Evolutionary conservation across 257 asterid genomes (phyloP), one percentile per base, ranked within the genome.

Genomic region (Capsicum pubescens): DNA sequence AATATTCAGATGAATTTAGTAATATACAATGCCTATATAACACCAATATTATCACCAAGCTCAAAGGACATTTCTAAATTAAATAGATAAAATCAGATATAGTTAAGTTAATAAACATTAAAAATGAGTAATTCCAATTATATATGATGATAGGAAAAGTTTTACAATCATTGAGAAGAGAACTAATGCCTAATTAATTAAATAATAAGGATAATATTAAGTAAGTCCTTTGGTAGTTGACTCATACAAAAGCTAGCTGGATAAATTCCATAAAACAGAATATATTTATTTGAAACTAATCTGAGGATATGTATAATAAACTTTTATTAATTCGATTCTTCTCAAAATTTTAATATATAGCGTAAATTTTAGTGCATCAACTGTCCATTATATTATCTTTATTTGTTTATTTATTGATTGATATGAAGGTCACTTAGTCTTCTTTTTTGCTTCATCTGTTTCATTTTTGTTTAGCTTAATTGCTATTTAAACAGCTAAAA

Each of bases 191-290:
- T 21, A 66, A 66, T 66, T 70, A 10, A 71, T 44, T 57, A 71
- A 39, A 17, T 46, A 74, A 72, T 32, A 14, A 26, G 26, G 63
- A 76, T 76, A 76, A 76, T 76, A 76, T 26, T 52, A 76, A 76
- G 52, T 76, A 52, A 26, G 54, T 50, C 21, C 21, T 21, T 76
- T 26, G 48, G 63, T 76, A 0, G 63, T 76, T 76, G 81, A 76
- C 19, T 76, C 63, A 76, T 52, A 9, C 26, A 76, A 76, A 44
- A 52, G 48, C 46, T 76, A 26, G 63, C 81, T 76, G 63, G 48
- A 13, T 76, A 21, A 76, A 76, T 52, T 76, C 14, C 14, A 52
- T 57, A 76, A n/a, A 74, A 48, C 6, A 74, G 46, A 64, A 32
- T 26, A 76, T 52, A 13, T 76, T 48, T 48, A 48, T 46, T 48